Conservation (phyloP, 192 early-diverging fungal species). For the Backusella parvicylindrica region DNA sequence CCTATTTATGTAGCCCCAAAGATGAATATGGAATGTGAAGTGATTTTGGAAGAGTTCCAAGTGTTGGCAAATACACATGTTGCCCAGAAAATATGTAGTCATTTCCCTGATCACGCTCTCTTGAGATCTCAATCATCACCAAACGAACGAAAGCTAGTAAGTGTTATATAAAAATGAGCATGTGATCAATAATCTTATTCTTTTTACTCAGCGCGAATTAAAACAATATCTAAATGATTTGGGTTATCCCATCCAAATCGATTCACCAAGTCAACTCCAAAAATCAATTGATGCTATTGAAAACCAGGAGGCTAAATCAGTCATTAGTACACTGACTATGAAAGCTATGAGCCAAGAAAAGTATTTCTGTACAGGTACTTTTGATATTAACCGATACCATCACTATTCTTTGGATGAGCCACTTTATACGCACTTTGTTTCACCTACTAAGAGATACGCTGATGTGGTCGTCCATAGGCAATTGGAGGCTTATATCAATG, state of each 20-base stretch:
- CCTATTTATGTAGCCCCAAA: constrained; percentile 87
- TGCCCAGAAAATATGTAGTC: constrained; percentile 82
- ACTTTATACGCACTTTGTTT: constrained; percentile 99
- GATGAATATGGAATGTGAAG: constrained; percentile 89
- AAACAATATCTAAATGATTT: constrained; percentile 58
- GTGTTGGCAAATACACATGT: constrained; percentile 94
- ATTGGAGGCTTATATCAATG: constrained; percentile 60
- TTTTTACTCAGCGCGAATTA: neutral
- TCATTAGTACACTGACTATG: constrained; percentile 78
- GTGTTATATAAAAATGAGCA: neutral
- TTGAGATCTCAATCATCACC: constrained; percentile 80
- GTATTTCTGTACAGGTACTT: constrained; percentile 93
- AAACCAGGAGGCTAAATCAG: constrained; percentile 43
- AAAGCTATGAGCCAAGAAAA: constrained; percentile 97
- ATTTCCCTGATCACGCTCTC: constrained; percentile 92
- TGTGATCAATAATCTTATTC: neutral
- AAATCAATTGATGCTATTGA: constrained; percentile 57
- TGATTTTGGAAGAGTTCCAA: constrained; percentile 98
- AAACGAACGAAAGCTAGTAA: constrained; percentile 48
- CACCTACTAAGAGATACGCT: constrained; percentile 93
- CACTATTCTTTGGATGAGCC: constrained; percentile 91
- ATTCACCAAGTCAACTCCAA: constrained; percentile 53
- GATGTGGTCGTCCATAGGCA: constrained; percentile 95
- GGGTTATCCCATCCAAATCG: constrained; percentile 76
- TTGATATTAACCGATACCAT: constrained; percentile 67